phyloP scores from a whole-genome alignment of 1,139 yeast genomes.

The Yamadazyma dushanensis region DNA sequence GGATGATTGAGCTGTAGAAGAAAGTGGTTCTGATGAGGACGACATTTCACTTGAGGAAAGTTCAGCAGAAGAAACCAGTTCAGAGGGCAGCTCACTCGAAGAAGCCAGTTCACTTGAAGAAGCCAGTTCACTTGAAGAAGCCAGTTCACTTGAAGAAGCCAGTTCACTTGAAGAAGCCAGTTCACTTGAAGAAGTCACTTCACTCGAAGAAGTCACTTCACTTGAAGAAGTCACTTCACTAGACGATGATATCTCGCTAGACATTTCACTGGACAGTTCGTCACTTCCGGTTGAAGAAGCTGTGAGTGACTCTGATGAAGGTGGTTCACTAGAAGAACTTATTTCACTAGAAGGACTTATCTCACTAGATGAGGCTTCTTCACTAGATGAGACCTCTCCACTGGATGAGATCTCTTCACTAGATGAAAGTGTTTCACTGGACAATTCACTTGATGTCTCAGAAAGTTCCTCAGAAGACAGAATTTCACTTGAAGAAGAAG shows the following conservation, averaged over 20 bases:
- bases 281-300: no score
- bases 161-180: not conserved
- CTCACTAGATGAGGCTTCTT: not conserved
- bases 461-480: no score
- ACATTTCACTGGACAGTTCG: no score
- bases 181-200: slow-evolving; percentile 3
- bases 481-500: no score
- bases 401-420: not conserved
- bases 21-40: not conserved
- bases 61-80: not conserved
- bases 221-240: slow-evolving; percentile 8
- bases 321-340: not conserved
- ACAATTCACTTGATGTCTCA: not conserved
- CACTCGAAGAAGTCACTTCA: slow-evolving; percentile 8
- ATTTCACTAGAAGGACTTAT: not conserved
- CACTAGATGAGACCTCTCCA: not conserved
- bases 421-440: not conserved
- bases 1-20: no score
- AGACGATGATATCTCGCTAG: slow-evolving; percentile 5
- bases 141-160: not conserved
- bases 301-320: no score
- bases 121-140: slow-evolving; percentile 1
- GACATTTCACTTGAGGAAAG: not conserved
- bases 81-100: slow-evolving; percentile 1
- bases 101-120: slow-evolving; percentile 1